Evolutionary conservation across 352 stramenopile genomes (phyloP).

Genomic region (Globisporangium polare): DNA sequence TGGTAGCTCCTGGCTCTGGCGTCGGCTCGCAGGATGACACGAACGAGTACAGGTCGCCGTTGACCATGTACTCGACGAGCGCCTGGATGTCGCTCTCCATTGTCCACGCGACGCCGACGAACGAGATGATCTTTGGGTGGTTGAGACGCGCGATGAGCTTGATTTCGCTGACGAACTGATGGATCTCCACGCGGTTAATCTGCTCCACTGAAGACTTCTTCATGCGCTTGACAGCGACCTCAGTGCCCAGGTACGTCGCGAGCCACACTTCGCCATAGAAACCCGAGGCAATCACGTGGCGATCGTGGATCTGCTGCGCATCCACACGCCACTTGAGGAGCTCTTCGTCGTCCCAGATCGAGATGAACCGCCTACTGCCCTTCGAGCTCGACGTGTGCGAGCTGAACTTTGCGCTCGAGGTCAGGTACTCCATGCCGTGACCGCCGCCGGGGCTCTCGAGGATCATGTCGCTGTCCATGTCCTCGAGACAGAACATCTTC

Average conservation of each 20-base stretch:
- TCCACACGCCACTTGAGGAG: constrained; percentile 53
- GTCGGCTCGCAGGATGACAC: constrained; percentile 13
- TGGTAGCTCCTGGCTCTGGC: neutral
- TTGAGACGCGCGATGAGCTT: constrained; percentile 37
- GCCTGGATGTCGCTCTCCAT: constrained; percentile 32
- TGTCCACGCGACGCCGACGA: constrained; percentile 45
- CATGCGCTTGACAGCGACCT: constrained; percentile 49
- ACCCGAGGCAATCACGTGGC: constrained; percentile 30
- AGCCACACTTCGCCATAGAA: constrained; percentile 54
- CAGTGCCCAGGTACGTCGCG: constrained; percentile 38
- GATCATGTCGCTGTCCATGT: constrained; percentile 15
- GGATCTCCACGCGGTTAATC: constrained; percentile 19
- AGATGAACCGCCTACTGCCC: constrained; percentile 11
- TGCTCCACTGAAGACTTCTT: constrained; percentile 20
- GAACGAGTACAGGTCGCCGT: constrained; percentile 41
- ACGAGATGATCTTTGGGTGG: constrained; percentile 49
- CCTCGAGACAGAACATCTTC: constrained; percentile 16
- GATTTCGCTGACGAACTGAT: constrained; percentile 49
- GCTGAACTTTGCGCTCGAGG: constrained; percentile 8
- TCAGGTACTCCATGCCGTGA: neutral
- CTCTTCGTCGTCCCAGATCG: constrained; percentile 64
- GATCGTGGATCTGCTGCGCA: constrained; percentile 22
- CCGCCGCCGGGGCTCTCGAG: constrained; percentile 7
- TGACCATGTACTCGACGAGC: constrained; percentile 55
- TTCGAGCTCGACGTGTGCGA: constrained; percentile 3